A percentile compares a stretch with the other conserved stretches of the same genome.
These are phyloP conservation scores for Ceratobasidium sp. DNA, from an alignment of 1,284 basidiomycete species.

Conservation along the genomic window DNA sequence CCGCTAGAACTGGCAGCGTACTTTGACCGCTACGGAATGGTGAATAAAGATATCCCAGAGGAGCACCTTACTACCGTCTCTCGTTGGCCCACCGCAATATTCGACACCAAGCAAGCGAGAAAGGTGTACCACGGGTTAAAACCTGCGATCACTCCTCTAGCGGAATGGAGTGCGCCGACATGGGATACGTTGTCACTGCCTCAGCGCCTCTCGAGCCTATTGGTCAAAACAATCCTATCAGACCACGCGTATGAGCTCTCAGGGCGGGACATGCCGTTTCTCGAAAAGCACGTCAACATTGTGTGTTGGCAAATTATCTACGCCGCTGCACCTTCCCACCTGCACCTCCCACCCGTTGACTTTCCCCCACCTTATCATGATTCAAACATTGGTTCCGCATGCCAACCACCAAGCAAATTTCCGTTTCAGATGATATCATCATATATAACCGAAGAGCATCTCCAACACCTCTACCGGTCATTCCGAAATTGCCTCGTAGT, in stretches of 20 bases:
- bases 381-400: neutral
- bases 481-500: conserved; percentile 20
- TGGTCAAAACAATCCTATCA: conserved; percentile 2
- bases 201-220: neutral
- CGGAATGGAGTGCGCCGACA: neutral
- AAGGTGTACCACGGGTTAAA: neutral
- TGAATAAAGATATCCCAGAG: neutral
- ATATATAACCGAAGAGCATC: neutral
- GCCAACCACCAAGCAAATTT: neutral
- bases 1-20: neutral
- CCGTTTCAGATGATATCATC: neutral
- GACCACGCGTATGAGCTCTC: neutral
- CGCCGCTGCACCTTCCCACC: conserved; percentile 11
- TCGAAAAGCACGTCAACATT: neutral
- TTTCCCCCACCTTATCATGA: neutral
- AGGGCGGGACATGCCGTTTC: neutral
- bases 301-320: conserved; percentile 9
- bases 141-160: neutral
- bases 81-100: neutral
- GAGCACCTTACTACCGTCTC: conserved; percentile 8
- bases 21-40: neutral
- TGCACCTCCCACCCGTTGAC: neutral
- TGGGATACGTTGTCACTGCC: neutral
- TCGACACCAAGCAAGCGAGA: neutral
- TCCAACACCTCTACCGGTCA: neutral